Evolutionary conservation across 2,329 filamentous ascomycete genomes (phyloP), one percentile per base, ranked within the genome.

Genomic region (Pyrenochaeta sp.): DNA sequence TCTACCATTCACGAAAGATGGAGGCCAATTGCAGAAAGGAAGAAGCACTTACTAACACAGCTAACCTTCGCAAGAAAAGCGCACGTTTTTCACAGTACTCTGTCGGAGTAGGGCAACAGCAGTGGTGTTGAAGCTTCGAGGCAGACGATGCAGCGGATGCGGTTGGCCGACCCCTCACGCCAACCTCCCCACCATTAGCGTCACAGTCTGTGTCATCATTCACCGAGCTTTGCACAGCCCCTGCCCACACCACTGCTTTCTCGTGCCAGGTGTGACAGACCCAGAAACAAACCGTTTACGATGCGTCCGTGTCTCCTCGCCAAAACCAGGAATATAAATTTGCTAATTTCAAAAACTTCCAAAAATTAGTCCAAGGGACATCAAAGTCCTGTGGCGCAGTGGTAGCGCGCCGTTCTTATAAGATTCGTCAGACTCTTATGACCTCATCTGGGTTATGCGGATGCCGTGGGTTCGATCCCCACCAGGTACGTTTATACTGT

Each of bases 391-490:
- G 69, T 79, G 76, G 77, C 77, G 77, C 77, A 79, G 78, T 78
- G 77, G 78, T 79, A 79, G 77, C 77, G 77, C 76, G 77, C 74
- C 75, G 77, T 78, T 77, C 78, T 80, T 78, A 78, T 79, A 79
- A 67, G 61, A 56, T 57, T 71, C 66, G 67, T 72, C 67, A 68
- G 69, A 72, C 52, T 63, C 59, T 61, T 73, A 72, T 73, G 71
- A 64, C 64, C 63, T 65, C 58, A 64, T 67, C 71, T 61, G 58
- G 67, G 73, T 73, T 71, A 78, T 77, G 76, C 75, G 75, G 75
- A 78, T 77, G 76, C 74, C 77, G 75, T 72, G 75, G 75, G 75
- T 75, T 75, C 72, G 72, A 75, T 5, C 23, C 23, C 23, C 23
- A 27, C 23, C 23, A 27, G 23, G 52, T 55, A 50, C 20, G 52